Evolutionary conservation across 768 basidiomycete genomes (phyloP).

Genomic region (Rhodocollybia butyracea): DNA sequence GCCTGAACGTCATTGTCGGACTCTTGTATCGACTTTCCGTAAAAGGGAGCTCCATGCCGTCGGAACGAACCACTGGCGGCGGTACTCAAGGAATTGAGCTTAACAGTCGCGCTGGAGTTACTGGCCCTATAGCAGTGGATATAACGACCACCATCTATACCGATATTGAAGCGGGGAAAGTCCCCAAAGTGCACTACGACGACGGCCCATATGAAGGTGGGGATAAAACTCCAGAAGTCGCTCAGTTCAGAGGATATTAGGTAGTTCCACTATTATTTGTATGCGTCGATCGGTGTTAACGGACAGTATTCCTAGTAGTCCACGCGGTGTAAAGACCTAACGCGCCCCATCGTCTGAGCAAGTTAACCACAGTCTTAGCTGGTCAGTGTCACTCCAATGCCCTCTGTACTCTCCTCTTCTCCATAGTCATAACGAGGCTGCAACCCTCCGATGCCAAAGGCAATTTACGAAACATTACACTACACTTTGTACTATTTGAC

Average conservation of each 20-base stretch:
- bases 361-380: no score
- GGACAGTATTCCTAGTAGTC: no score
- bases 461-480: no score
- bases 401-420: no score
- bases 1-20: constrained; percentile 2
- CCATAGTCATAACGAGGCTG: no score
- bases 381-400: no score
- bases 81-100: not conserved
- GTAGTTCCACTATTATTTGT: no score
- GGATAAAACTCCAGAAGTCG: not conserved
- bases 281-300: no score
- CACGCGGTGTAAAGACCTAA: no score
- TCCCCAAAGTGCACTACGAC: not conserved
- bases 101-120: not conserved
- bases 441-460: no score
- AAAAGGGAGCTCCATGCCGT: not conserved
- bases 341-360: no score
- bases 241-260: constrained; percentile 1
- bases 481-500: no score
- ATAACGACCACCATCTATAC: constrained; percentile 1
- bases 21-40: not conserved
- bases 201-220: not conserved
- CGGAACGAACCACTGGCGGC: not conserved
- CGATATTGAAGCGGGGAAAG: not conserved
- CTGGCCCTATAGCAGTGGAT: constrained; percentile 3